Base-by-base conservation (phyloP, 768 basidiomycete species). In the Podaxis carcinomalis region DNA sequence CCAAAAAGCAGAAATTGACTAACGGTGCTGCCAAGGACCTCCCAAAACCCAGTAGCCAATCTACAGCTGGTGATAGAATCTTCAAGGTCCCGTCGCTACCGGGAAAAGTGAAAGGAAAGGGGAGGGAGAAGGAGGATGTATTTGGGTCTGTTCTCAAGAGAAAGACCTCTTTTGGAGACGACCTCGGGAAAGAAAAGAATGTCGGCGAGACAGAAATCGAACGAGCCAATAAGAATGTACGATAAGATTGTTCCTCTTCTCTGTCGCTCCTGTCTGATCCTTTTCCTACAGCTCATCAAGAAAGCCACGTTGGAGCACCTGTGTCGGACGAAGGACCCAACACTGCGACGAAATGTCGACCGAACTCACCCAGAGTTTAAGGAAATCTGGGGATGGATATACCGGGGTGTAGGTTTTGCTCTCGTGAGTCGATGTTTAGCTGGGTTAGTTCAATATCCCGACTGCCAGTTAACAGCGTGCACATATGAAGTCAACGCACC, bases 151-250 rank as follows among this genome's bases (percentile, higher is more conserved):
- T 61, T 36, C 59, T n/a, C 67, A 71, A 37, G 66, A 66, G 4
- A 59, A 61, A 25, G 61, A 64, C 51, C 59, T 57, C 53, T 36
- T 51, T 63, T 49, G 28, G 59, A 46, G 54, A 56, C 23, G 57
- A 37, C 39, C 57, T 60, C 40, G 56, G 53, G 52, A 76, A 76
- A 49, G 71, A 69, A 19, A 77, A 73, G 60, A 71, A 70, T 56
- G 66, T 62, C 53, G 67, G 54, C 16, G 66, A 62, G 7, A 69
- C 67, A 14, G 63, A 64, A 25, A 66, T 83, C 44, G 87, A 89
- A 73, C 81, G 76, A 65, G 74, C 77, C 4, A 90, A 89, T 68
- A 89, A 86, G 70, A 79, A 78, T 63, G 88, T 89, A 63, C 71
- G 19, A 0, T 19, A 14, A 59, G 44, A 35, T 57, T 42, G 49